Conservation (phyloP, 2,329 filamentous ascomycete genomes). For the Coniochaeta ligniaria region DNA sequence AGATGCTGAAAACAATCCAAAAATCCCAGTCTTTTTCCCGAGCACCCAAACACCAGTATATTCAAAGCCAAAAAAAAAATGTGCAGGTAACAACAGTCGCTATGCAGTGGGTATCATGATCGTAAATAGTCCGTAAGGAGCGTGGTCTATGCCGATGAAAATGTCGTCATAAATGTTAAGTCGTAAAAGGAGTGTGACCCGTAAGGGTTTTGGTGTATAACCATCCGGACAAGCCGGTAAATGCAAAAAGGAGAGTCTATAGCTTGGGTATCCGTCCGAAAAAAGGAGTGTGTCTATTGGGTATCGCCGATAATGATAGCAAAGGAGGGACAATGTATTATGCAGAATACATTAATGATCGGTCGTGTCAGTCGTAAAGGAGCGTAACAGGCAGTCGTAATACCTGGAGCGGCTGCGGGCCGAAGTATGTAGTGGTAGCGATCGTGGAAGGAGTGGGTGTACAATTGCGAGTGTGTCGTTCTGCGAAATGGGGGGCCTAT, state of each 20-base stretch:
- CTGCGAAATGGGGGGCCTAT: slow-evolving; percentile 8
- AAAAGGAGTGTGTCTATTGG: slow-evolving; percentile 33
- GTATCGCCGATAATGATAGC: slow-evolving; percentile 24
- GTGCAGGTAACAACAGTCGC: slow-evolving; percentile 35
- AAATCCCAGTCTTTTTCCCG: not conserved
- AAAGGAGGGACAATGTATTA: slow-evolving; percentile 23
- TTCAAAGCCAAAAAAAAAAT: slow-evolving; percentile 8
- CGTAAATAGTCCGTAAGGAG: slow-evolving; percentile 34
- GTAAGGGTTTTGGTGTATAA: slow-evolving; percentile 20
- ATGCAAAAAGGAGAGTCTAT: slow-evolving; percentile 35
- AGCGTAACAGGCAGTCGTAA: slow-evolving; percentile 19
- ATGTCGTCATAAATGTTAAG: slow-evolving; percentile 25
- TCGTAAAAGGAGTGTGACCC: slow-evolving; percentile 26
- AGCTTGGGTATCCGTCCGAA: slow-evolving; percentile 15
- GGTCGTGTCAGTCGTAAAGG: slow-evolving; percentile 25
- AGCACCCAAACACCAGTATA: slow-evolving; percentile 3
- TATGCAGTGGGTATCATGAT: slow-evolving; percentile 46
- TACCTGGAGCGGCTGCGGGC: slow-evolving; percentile 13
- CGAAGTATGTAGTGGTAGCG: slow-evolving; percentile 4
- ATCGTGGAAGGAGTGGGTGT: slow-evolving; percentile 22
- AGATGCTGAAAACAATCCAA: not conserved
- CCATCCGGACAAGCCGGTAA: not conserved
- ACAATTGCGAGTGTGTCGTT: slow-evolving; percentile 25
- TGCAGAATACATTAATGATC: slow-evolving; percentile 11
- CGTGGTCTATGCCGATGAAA: slow-evolving; percentile 30